Evolutionary conservation across 176 grass and related monocot species (phyloP).

Genomic region (Elaeis guineensis): DNA sequence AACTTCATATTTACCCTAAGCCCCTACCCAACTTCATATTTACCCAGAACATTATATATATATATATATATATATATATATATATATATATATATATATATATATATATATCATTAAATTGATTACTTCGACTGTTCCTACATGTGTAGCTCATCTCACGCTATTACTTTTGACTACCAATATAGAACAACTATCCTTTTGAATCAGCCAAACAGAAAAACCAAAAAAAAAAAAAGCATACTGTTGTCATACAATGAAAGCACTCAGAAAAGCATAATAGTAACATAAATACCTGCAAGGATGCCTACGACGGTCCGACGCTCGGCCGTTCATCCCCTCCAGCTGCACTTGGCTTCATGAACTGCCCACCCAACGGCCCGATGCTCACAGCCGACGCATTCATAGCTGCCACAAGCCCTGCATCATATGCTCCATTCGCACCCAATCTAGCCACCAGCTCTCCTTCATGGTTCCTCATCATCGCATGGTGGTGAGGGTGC

Average conservation of each 20-base stretch:
- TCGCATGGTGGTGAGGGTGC: neutral
- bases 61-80: no score
- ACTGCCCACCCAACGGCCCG: neutral
- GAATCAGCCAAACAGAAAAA: no score
- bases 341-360: constrained; percentile 4
- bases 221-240: no score
- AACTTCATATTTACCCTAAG: no score
- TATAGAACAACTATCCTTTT: no score
- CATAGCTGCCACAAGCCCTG: neutral
- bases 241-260: neutral
- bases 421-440: neutral
- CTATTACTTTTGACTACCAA: no score
- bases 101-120: no score
- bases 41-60: no score
- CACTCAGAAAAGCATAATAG: neutral
- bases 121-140: no score
- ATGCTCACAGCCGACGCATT: neutral
- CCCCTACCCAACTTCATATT: no score
- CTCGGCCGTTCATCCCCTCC: neutral
- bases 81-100: no score
- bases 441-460: neutral
- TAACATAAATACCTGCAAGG: neutral
- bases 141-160: no score
- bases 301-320: neutral
- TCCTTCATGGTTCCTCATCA: neutral